Evolutionary conservation across 1,139 yeast species (phyloP), one percentile per base, ranked within the genome.

Genomic region (Diutina sp.): DNA sequence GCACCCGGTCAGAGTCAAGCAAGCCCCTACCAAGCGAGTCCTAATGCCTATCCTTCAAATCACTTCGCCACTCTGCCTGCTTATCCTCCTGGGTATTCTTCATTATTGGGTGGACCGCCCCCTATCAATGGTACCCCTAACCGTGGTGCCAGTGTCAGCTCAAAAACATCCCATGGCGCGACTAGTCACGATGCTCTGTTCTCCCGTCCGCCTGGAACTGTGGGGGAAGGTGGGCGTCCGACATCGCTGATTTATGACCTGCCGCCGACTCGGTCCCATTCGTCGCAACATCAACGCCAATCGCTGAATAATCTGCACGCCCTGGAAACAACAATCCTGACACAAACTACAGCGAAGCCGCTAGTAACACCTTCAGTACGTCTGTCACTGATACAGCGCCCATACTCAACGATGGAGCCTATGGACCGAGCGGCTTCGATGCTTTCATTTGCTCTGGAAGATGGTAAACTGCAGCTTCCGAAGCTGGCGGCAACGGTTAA

Each of bases 391-490:
- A 28, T 18, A 4, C 53, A 50, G 32, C 41, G 53, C 9, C 53
- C 53, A 14, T 50, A 50, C 9, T 32, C 44, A 11, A 50, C 53
- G 28, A 50, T 50, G 53, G 44, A 50, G 18, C 53, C 53, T 11
- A 44, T 50, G 44, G 44, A 50, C 28, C 53, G 53, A 14, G 53
- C 53, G 6, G 45, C 18, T 14, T 32, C 44, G n/a, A 50, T 50
- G 53, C 32, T 50, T 18, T 50, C 53, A 12, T 50, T 32, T 50
- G 44, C 53, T 1, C 53, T 50, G 53, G 53, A 50, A 16, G 53
- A 50, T n/a, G 44, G 45, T 6, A 6, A 16, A 3, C 44, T 21
- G 32, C 53, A 38, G 9, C 28, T 50, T 8, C 53, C 53, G 1
- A 50, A 50, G 16, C 53, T 50, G 53, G n/a, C 41, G 29, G 53